A percentile compares a stretch with the other conserved stretches of the same genome.
Conservation (phyloP, 306 rosid species). For the Pterocarpus santalinus region DNA sequence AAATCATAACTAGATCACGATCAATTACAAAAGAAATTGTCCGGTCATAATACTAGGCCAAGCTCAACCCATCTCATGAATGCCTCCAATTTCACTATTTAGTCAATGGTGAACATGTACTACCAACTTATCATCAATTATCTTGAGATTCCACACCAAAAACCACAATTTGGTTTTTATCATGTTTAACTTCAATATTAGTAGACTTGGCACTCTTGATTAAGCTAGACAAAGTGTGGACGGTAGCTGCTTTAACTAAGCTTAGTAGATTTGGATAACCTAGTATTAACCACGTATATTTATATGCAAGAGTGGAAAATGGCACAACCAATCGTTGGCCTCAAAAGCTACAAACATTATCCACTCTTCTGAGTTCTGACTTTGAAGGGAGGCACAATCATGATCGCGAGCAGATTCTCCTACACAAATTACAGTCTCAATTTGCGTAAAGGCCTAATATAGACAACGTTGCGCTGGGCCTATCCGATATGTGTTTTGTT, state of each 20-base stretch:
- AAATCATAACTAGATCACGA: neutral
- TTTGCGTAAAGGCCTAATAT: constrained; percentile 23
- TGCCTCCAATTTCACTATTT: neutral
- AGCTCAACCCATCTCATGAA: too few relatives aligned
- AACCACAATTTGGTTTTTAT: neutral
- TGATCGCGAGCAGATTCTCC: constrained; percentile 27
- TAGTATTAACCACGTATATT: constrained; percentile 37
- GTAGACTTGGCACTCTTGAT: neutral
- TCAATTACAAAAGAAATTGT: neutral
- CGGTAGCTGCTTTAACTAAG: constrained; percentile 28
- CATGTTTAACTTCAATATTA: neutral
- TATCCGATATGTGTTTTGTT: constrained; percentile 12
- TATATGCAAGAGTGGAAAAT: neutral
- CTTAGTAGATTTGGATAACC: constrained; percentile 32
- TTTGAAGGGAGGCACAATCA: constrained; percentile 28
- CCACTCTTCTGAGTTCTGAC: neutral
- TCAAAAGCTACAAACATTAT: constrained; percentile 26
- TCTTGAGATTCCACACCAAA: neutral
- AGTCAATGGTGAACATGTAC: constrained; percentile 20
- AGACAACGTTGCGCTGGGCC: constrained; percentile 38
- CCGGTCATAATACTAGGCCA: too few relatives aligned
- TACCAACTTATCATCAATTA: constrained; percentile 41
- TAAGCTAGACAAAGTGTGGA: constrained; percentile 44
- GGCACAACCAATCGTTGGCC: constrained; percentile 39
- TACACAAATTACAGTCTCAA: neutral